phyloP scores from a whole-genome alignment of 2,329 filamentous ascomycete genomes.

The Phaeosphaeria sp. region DNA sequence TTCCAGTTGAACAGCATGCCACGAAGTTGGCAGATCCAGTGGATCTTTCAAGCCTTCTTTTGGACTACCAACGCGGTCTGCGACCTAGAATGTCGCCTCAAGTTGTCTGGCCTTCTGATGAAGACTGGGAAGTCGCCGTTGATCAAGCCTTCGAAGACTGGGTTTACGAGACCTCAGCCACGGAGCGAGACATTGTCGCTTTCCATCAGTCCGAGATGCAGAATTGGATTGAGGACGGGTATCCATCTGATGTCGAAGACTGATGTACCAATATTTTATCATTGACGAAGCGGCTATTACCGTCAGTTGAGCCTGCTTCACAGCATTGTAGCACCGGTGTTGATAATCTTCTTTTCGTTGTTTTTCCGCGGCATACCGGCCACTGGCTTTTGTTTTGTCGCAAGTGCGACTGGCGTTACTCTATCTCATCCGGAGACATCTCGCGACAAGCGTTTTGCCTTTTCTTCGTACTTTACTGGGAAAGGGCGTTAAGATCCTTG shows the following conservation, averaged over 20 bases:
- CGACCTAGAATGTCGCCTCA: conserved; percentile 1
- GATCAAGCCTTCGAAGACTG: neutral
- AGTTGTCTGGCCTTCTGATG: neutral
- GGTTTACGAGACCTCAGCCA: neutral
- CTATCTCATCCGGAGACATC: neutral
- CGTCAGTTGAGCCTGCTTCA: neutral
- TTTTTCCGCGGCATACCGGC: neutral
- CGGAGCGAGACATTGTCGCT: neutral
- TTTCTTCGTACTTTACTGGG: neutral
- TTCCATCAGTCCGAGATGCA: neutral
- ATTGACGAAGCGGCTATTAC: neutral
- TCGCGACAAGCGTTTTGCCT: neutral
- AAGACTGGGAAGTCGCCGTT: neutral
- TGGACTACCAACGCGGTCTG: neutral
- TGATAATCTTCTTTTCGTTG: neutral
- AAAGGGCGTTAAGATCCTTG: neutral
- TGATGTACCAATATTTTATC: neutral
- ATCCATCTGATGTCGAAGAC: neutral
- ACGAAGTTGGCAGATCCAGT: no score
- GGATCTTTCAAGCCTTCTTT: neutral
- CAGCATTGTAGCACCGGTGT: neutral
- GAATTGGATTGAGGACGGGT: neutral
- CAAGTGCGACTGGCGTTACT: neutral
- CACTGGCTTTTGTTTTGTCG: neutral
- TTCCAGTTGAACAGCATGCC: neutral